Percentiles rank a stretch among this genome's conserved stretches.
Evolutionary conservation across 306 rosid genomes (phyloP).

Genomic region (Canavalia ensiformis): DNA sequence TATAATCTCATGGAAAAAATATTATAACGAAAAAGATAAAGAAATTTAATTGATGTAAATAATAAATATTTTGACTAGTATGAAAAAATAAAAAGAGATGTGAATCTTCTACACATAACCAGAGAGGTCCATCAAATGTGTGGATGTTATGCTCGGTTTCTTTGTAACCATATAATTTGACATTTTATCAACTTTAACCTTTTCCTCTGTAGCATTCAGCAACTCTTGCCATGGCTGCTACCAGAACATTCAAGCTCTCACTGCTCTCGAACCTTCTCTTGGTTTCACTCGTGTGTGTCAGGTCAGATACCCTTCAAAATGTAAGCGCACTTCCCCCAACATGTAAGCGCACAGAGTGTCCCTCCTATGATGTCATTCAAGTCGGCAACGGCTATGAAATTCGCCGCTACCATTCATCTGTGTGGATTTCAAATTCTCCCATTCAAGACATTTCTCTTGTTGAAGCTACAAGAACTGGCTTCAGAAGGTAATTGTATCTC

Average conservation of each 20-base stretch:
- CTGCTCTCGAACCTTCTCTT: conserved; percentile 58
- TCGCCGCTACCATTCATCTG: conserved; percentile 68
- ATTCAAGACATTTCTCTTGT: conserved; percentile 70
- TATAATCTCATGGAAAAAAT: too few relatives aligned
- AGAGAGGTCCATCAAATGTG: neutral
- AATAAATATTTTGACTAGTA: too few relatives aligned
- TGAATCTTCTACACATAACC: neutral
- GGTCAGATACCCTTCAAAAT: conserved; percentile 40
- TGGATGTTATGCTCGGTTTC: neutral
- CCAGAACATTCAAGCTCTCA: conserved; percentile 53
- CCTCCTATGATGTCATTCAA: conserved; percentile 53
- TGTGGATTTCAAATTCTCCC: conserved; percentile 67
- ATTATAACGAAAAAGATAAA: too few relatives aligned
- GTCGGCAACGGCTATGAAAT: conserved; percentile 62
- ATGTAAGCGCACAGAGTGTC: conserved; percentile 78
- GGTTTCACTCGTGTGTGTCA: conserved; percentile 22
- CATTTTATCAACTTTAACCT: neutral
- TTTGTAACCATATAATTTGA: neutral
- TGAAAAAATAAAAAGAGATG: too few relatives aligned
- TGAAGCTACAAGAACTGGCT: conserved; percentile 74
- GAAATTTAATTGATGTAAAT: too few relatives aligned
- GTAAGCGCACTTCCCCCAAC: conserved; percentile 53
- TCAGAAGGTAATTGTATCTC: conserved; percentile 54
- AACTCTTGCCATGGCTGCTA: conserved; percentile 52
- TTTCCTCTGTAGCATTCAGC: neutral